These are phyloP conservation scores for Aspergillus latus DNA, from an alignment of 2,329 filamentous ascomycete species.

Conservation along the genomic window DNA sequence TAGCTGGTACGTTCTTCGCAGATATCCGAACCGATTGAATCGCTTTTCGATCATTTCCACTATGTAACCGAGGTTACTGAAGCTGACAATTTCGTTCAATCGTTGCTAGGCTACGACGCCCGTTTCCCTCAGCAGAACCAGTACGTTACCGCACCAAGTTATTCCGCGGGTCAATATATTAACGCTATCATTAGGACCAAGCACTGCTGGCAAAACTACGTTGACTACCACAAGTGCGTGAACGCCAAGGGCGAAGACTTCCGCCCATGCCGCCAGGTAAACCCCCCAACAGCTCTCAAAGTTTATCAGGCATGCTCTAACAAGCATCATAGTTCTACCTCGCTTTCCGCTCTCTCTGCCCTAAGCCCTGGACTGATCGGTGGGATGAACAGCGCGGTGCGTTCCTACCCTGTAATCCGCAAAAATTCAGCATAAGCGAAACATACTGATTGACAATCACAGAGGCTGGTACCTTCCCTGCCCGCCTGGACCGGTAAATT, in stretches of 20 bases:
- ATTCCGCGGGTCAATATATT: not conserved
- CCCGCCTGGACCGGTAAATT: conserved; percentile 50
- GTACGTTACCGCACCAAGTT: conserved; percentile 34
- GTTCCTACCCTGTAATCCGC: conserved; percentile 35
- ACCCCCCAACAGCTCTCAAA: not conserved
- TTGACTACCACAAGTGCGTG: conserved; percentile 99
- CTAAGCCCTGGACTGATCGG: conserved; percentile 85
- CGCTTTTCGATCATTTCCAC: conserved; percentile 13
- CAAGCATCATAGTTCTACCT: conserved; percentile 73
- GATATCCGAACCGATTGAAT: conserved; percentile 15
- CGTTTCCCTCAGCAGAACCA: conserved; percentile 96
- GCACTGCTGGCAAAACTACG: conserved; percentile 99
- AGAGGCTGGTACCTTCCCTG: conserved; percentile 60
- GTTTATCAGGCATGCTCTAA: not conserved
- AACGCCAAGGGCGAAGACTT: conserved; percentile 98
- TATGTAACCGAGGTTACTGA: conserved; percentile 9
- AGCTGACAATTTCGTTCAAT: conserved; percentile 8
- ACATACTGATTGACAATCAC: conserved; percentile 19
- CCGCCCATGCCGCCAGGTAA: conserved; percentile 91
- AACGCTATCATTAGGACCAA: conserved; percentile 60
- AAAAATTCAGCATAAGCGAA: not conserved
- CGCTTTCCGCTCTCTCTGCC: conserved; percentile 96
- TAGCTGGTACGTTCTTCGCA: conserved; percentile 50
- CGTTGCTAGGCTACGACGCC: conserved; percentile 81
- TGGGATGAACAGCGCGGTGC: conserved; percentile 97